A percentile compares a stretch with the other conserved stretches of the same genome.
These are phyloP conservation scores for Serpula lacrymans DNA, from an alignment of 768 basidiomycete species.

Conservation along the genomic window DNA sequence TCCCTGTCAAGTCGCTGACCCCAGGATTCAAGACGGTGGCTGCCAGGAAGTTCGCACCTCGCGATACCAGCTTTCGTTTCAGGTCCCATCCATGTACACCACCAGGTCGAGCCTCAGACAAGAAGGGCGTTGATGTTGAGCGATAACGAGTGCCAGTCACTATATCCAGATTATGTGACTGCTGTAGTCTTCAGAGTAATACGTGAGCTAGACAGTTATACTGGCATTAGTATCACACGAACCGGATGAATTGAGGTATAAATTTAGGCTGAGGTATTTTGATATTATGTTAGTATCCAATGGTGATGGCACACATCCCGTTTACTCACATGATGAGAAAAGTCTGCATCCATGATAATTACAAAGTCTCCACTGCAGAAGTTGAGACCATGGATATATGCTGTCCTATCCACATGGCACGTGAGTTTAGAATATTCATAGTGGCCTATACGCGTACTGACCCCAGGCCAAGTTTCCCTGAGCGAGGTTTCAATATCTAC, in stretches of 20 bases:
- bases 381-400: constrained; percentile 88
- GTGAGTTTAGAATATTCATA: too few species aligned
- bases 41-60: constrained; percentile 89
- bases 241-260: constrained; percentile 90
- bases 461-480: constrained; percentile 92
- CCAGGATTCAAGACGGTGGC: constrained; percentile 82
- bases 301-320: not conserved
- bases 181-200: constrained; percentile 57
- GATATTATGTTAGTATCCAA: constrained; percentile 5
- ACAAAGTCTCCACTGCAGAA: constrained; percentile 91
- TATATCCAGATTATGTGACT: constrained; percentile 85
- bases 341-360: constrained; percentile 97
- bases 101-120: constrained; percentile 64
- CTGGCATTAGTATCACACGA: constrained; percentile 5
- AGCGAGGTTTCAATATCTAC: constrained; percentile 79
- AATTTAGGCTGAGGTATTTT: constrained; percentile 74
- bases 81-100: constrained; percentile 94
- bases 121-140: constrained; percentile 51
- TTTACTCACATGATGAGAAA: constrained; percentile 82
- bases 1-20: constrained; percentile 88
- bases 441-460: too few species aligned
- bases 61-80: constrained; percentile 80
- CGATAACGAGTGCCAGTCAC: constrained; percentile 92
- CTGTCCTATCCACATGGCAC: constrained; percentile 60
- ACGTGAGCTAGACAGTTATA: not conserved